Base-by-base conservation (phyloP, 192 early-diverging fungal genomes). In the Mortierella antarctica region DNA sequence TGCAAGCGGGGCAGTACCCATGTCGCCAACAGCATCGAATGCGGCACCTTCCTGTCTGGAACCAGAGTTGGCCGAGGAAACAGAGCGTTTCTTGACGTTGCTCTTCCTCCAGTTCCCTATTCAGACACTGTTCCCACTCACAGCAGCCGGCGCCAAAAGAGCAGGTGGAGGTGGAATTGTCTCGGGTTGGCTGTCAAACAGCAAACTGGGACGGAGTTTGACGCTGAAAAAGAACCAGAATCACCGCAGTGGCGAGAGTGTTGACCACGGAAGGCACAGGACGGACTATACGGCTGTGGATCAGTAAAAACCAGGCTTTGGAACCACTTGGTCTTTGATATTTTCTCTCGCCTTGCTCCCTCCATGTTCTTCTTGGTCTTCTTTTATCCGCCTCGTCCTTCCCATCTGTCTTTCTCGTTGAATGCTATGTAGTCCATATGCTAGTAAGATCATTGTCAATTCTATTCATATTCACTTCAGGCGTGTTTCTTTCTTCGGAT, bases 51-150 rank as follows among this genome's bases (percentile, higher is more conserved):
- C 77, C n/a, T 80, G 77, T 68, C 48, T 80, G 50, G 77, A 80
- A 50, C 77, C 77, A 7, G 77, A 80, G 42, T n/a, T 80, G 42
- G 77, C 77, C 0, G 77, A 80, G 48, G 77, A 80, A 48, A 80
- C 77, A 4, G 77, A 80, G 58, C 64, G 77, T 50, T 80, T 80
- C 56, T 40, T 80, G 70, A 80, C 77, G 7, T n/a, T 80, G 46
- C 41, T 80, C 6, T 80, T 80, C 64, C 51, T 80, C 44, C 77
- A 80, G 48, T 68, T 80, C 60, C 77, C 77, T 6, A 72, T 80
- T 55, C 77, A 80, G 65, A 80, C 77, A 2, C 58, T 80, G 17
- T 80, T 80, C 70, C 77, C 77, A 20, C 45, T 68, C 5, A 80
- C 65, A 17, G 77, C 65, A 0, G 47, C 42, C 23, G 46, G 20